Conservation (phyloP, 2,329 filamentous ascomycete species). For the Xylariaceae sp. region DNA sequence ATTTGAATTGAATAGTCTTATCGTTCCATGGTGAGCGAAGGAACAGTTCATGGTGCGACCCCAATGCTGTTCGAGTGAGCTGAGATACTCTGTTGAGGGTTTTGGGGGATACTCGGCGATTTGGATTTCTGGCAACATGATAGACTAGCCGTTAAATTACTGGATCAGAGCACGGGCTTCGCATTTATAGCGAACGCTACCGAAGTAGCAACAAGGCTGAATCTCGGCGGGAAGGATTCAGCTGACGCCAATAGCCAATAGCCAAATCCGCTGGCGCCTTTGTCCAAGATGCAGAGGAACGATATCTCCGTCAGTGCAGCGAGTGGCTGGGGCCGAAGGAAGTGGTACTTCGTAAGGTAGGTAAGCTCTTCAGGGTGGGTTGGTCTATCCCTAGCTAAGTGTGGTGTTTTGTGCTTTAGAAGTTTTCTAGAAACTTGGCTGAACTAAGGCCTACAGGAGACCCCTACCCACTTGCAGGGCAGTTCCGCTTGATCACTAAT, state of each 20-base stretch:
- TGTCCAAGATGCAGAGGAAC: too few relatives aligned
- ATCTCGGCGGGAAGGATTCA: constrained; percentile 12
- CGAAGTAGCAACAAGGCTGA: constrained; percentile 5
- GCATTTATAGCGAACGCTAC: too few relatives aligned
- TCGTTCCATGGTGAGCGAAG: not conserved
- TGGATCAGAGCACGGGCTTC: too few relatives aligned
- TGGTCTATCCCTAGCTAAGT: too few relatives aligned
- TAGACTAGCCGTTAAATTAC: too few relatives aligned
- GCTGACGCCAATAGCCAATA: constrained; percentile 12
- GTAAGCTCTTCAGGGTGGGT: too few relatives aligned
- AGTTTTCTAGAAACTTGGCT: constrained; percentile 16
- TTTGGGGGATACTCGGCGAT: too few relatives aligned
- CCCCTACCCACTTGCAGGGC: too few relatives aligned
- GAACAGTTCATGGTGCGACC: constrained; percentile 3
- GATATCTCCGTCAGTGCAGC: not conserved
- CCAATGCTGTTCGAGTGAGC: constrained; percentile 17
- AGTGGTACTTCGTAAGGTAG: not conserved
- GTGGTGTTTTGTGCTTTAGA: constrained; percentile 13
- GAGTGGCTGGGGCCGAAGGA: not conserved
- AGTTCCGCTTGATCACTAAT: too few relatives aligned
- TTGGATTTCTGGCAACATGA: too few relatives aligned
- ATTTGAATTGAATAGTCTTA: constrained; percentile 6
- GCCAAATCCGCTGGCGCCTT: too few relatives aligned
- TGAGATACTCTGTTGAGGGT: constrained; percentile 1
- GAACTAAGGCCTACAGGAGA: too few relatives aligned